These are phyloP conservation scores for Scheffersomyces parashehatae DNA, from an alignment of 1,139 yeast species.

Conservation along the genomic window DNA sequence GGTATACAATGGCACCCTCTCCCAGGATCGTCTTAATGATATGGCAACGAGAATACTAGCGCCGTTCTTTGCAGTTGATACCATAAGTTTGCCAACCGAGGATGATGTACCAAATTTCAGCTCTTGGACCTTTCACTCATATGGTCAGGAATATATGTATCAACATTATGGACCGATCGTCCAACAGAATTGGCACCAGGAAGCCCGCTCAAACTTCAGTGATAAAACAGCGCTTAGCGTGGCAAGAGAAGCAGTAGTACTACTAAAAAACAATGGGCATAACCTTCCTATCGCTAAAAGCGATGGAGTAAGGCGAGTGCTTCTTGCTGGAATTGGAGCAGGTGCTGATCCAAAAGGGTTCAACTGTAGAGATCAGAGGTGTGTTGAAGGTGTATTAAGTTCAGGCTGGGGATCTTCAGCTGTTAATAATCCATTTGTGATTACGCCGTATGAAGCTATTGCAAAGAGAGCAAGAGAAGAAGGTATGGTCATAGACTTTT, in stretches of 20 bases:
- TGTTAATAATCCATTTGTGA: constrained; percentile 52
- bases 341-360: constrained; percentile 49
- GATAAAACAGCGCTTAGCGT: constrained; percentile 52
- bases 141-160: constrained; percentile 52
- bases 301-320: constrained; percentile 44
- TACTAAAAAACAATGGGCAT: constrained; percentile 53
- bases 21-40: constrained; percentile 58
- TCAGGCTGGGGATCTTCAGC: constrained; percentile 47
- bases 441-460: constrained; percentile 56
- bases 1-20: constrained; percentile 55
- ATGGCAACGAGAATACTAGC: constrained; percentile 64
- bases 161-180: constrained; percentile 55
- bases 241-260: constrained; percentile 57
- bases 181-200: constrained; percentile 57
- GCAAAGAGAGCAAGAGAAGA: constrained; percentile 43
- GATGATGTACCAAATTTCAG: constrained; percentile 56
- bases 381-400: constrained; percentile 19
- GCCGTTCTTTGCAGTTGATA: constrained; percentile 50
- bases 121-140: constrained; percentile 59
- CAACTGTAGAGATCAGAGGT: constrained; percentile 51
- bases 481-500: constrained; percentile 46
- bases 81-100: constrained; percentile 32
- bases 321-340: constrained; percentile 52
- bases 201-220: constrained; percentile 51
- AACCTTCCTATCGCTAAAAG: constrained; percentile 49